Base-by-base conservation (phyloP, 2,329 filamentous ascomycete species). In the Metarhizium brunneum region DNA sequence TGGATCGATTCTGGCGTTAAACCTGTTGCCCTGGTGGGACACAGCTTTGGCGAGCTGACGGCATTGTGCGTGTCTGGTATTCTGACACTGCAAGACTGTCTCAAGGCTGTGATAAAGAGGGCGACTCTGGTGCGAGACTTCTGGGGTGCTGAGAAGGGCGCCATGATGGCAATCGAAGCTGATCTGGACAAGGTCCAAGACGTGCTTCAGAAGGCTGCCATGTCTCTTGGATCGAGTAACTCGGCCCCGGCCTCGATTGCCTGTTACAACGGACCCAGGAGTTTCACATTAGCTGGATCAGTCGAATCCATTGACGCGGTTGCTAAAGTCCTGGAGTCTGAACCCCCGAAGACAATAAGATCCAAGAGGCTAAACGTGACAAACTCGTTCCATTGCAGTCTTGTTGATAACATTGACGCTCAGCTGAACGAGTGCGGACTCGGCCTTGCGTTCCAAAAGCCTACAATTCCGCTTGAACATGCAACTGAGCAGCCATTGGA, bases 311-410 rank as follows among this genome's bases (percentile, higher is more conserved):
- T 77, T 6, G 64, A 72, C 4, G 60, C 57, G 0, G 57, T 69
- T 0, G 61, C 48, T 1, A 30, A 56, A n/a, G 48, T 43, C 14
- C 2, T 40, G 10, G 38, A 20, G 36, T 49, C 30, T 10, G 16
- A 20, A 16, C 45, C 18, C 25, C 6, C n/a, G 42, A 52, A 36
- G 14, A 25, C 53, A 6, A 58, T 70, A 40, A 69, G 63, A 51
- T 54, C 14, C 29, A 77, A 76, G 60, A 60, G 61, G 4, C 69
- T 80, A 0, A 66, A 72, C 13, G 73, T 76, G 1, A 74, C 75
- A 0, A 70, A 79, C 55, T 76, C 73, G 0, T 80, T 77, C 60
- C 77, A 80, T 59, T 79, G 71, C 0, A 50, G 54, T 0, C 63
- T 79, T 0, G 70, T 74, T 0, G 73, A 78, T 0, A 51, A 57